Percentiles rank a stretch among this genome's conserved stretches.
phyloP scores from a whole-genome alignment of 179 eudicot species.

The Beta corolliflora region DNA sequence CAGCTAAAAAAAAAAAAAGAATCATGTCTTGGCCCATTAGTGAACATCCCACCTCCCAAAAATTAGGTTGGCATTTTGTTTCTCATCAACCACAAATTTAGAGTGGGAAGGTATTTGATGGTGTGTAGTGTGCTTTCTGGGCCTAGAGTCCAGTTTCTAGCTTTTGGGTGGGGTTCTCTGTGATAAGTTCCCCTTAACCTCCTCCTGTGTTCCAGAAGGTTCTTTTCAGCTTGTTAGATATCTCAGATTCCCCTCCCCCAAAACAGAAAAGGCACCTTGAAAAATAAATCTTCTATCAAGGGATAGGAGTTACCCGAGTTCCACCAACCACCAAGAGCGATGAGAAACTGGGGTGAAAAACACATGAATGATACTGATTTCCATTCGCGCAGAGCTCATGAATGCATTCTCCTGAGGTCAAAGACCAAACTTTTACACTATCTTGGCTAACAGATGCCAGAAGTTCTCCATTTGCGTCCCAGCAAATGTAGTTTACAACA shows the following conservation, averaged over 20 bases:
- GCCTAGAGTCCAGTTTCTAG: background rate
- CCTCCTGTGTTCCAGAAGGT: background rate
- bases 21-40: background rate
- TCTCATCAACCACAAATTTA: background rate
- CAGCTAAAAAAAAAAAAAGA: background rate
- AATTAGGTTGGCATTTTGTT: background rate
- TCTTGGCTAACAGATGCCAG: conserved; percentile 86
- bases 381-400: conserved; percentile 80
- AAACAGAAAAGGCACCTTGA: background rate
- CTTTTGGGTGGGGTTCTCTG: background rate
- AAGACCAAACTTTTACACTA: conserved; percentile 86
- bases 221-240: background rate
- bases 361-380: conserved; percentile 91
- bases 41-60: background rate
- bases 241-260: background rate
- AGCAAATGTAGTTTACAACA: conserved; percentile 76
- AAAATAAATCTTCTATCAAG: background rate
- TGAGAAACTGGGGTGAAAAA: conserved; percentile 90
- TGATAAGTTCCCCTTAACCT: background rate
- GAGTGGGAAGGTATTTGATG: background rate
- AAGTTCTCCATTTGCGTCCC: conserved; percentile 84
- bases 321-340: conserved; percentile 92
- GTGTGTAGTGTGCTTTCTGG: background rate
- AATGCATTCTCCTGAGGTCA: conserved; percentile 73
- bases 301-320: conserved; percentile 55